Conservation (phyloP, 2,329 filamentous ascomycete genomes). For the Akanthomyces uredinophilus region DNA sequence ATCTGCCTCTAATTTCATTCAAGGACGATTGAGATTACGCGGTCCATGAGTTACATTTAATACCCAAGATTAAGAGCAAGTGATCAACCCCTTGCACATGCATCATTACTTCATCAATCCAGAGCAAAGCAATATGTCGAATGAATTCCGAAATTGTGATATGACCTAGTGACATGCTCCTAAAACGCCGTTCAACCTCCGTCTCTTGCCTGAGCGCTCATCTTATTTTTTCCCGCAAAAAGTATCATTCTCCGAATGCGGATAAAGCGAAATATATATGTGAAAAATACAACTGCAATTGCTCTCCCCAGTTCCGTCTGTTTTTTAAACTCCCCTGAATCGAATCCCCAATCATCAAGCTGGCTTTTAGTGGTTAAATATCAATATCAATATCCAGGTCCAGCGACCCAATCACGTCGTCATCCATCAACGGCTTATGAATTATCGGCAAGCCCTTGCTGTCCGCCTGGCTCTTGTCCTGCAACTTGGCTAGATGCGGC, state of each 20-base stretch:
- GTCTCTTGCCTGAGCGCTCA: too few species aligned
- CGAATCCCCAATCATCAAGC: not conserved
- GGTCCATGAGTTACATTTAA: too few species aligned
- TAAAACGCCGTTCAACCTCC: too few species aligned
- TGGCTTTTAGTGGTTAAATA: constrained; percentile 46
- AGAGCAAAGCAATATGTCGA: too few species aligned
- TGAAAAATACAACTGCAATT: not conserved
- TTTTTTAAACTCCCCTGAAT: not conserved
- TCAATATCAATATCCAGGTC: constrained; percentile 92
- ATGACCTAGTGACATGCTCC: too few species aligned
- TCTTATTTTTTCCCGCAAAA: not conserved
- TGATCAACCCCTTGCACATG: too few species aligned
- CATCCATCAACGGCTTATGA: constrained; percentile 77
- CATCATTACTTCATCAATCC: too few species aligned
- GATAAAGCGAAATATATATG: not conserved
- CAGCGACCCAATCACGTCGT: constrained; percentile 84
- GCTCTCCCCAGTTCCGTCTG: too few species aligned
- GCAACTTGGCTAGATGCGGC: constrained; percentile 50
- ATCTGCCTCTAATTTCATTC: too few species aligned
- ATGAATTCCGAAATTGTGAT: too few species aligned
- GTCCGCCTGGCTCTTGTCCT: constrained; percentile 47
- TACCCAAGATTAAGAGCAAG: too few species aligned
- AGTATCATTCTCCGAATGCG: not conserved
- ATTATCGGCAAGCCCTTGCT: constrained; percentile 62
- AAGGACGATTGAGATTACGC: too few species aligned